A percentile compares a stretch with the other conserved stretches of the same genome.
These are phyloP conservation scores for Cladophialophora carrionii DNA, from an alignment of 2,329 filamentous ascomycete species.

Conservation along the genomic window DNA sequence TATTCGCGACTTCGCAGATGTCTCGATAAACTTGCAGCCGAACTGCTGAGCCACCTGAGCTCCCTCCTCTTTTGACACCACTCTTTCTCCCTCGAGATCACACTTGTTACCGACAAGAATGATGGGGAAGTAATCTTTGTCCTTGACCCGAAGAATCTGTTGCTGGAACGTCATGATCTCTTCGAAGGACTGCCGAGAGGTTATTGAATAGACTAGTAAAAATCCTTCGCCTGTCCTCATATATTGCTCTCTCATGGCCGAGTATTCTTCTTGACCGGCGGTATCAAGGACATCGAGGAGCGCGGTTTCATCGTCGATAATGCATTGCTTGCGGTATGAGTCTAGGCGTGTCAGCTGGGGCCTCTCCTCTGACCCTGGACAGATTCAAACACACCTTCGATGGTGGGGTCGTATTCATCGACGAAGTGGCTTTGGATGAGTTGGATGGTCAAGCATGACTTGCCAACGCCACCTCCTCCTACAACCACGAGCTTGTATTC, in stretches of 20 bases:
- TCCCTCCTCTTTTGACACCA: slow-evolving; percentile 92
- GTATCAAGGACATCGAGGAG: slow-evolving; percentile 98
- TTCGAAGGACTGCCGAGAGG: slow-evolving; percentile 93
- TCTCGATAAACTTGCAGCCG: slow-evolving; percentile 98
- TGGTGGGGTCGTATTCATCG: slow-evolving; percentile 98
- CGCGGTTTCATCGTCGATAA: slow-evolving; percentile 97
- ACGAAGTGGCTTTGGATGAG: slow-evolving; percentile 96
- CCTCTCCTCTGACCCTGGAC: slow-evolving; percentile 1
- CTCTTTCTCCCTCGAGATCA: slow-evolving; percentile 90
- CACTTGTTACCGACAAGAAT: slow-evolving; percentile 99
- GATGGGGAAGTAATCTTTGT: slow-evolving; percentile 99
- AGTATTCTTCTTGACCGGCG: slow-evolving; percentile 98
- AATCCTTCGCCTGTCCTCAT: slow-evolving; percentile 99
- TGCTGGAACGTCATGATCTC: slow-evolving; percentile 99
- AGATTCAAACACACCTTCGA: slow-evolving; percentile 69
- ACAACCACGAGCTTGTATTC: slow-evolving; percentile 97
- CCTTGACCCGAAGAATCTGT: slow-evolving; percentile 97
- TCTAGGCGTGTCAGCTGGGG: slow-evolving; percentile 60
- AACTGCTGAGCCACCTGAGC: slow-evolving; percentile 83
- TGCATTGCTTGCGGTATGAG: slow-evolving; percentile 99
- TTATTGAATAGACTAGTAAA: slow-evolving; percentile 97
- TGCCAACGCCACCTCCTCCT: slow-evolving; percentile 96
- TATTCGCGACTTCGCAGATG: slow-evolving; percentile 95
- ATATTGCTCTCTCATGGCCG: slow-evolving; percentile 98
- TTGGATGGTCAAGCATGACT: slow-evolving; percentile 98